Conservation (phyloP, 73 alveolate species). For the Paramecium caudatum region DNA sequence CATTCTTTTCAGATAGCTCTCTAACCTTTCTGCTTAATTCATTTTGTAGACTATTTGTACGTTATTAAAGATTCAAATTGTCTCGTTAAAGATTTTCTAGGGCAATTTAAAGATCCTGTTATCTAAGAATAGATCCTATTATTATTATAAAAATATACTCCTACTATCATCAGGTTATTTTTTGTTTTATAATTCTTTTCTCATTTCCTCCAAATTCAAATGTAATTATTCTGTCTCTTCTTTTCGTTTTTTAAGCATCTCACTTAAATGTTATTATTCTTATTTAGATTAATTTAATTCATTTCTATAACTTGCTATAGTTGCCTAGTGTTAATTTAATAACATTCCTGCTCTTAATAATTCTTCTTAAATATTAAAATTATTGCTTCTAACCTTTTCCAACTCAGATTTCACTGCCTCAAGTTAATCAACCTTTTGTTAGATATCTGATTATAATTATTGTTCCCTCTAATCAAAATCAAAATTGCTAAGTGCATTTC, state of each 20-base stretch:
- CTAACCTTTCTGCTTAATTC: conserved; percentile 21
- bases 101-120: conserved; percentile 40
- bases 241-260: conserved; percentile 46
- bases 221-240: conserved; percentile 62
- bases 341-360: conserved; percentile 51
- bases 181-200: conserved; percentile 37
- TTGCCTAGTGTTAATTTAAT: conserved; percentile 38
- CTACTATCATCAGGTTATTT: conserved; percentile 14
- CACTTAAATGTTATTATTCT: conserved; percentile 13
- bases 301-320: neutral
- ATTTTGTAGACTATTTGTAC: neutral
- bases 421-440: conserved; percentile 24
- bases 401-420: conserved; percentile 3
- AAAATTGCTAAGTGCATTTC: conserved; percentile 3
- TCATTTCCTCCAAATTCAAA: conserved; percentile 31
- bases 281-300: conserved; percentile 62
- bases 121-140: conserved; percentile 47
- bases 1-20: conserved; percentile 42
- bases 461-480: conserved; percentile 63
- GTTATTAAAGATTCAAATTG: conserved; percentile 31
- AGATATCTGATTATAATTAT: neutral
- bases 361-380: conserved; percentile 49
- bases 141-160: neutral
- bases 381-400: conserved; percentile 43
- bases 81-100: conserved; percentile 45